A percentile compares a stretch with the other conserved stretches of the same genome.
Evolutionary conservation across 2,329 filamentous ascomycete genomes (phyloP).

Genomic region (Podosphaera fusca): DNA sequence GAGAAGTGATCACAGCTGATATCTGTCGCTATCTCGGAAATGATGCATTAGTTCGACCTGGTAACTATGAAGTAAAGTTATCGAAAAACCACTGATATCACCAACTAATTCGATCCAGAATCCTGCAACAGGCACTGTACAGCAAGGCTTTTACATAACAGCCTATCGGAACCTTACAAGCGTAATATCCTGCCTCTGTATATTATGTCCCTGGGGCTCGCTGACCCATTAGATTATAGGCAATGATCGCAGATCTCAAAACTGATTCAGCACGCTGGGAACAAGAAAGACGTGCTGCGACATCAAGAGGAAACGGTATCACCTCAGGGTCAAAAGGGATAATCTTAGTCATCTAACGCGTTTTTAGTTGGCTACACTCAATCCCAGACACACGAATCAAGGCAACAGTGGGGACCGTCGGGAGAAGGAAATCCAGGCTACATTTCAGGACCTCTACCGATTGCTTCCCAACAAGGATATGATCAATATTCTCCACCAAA

Average conservation of each 20-base stretch:
- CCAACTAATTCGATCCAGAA: slow-evolving; percentile 20
- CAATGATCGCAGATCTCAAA: slow-evolving; percentile 31
- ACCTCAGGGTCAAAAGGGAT: slow-evolving; percentile 13
- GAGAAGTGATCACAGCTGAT: slow-evolving; percentile 65
- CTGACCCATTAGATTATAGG: slow-evolving; percentile 17
- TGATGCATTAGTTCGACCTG: slow-evolving; percentile 56
- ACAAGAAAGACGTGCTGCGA: slow-evolving; percentile 13
- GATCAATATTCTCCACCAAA: slow-evolving; percentile 7
- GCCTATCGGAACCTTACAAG: slow-evolving; percentile 59
- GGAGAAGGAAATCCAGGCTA: slow-evolving; percentile 10
- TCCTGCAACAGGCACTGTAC: slow-evolving; percentile 32
- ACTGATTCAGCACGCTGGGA: slow-evolving; percentile 28
- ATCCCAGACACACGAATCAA: slow-evolving; percentile 16
- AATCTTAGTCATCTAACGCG: slow-evolving; percentile 17
- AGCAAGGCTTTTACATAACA: slow-evolving; percentile 54
- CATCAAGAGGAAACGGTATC: slow-evolving; percentile 16
- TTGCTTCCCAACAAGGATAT: slow-evolving; percentile 10
- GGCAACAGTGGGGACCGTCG: slow-evolving; percentile 17
- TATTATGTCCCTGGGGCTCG: slow-evolving; percentile 1
- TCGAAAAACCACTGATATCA: background rate
- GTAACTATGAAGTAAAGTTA: slow-evolving; percentile 45
- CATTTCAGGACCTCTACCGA: slow-evolving; percentile 5
- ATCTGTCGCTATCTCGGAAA: slow-evolving; percentile 69
- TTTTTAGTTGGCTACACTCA: slow-evolving; percentile 16
- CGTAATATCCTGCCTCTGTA: slow-evolving; percentile 22